A percentile compares a stretch with the other conserved stretches of the same genome.
phyloP scores from a whole-genome alignment of 257 asterid species.

The Schizonepeta tenuifolia region DNA sequence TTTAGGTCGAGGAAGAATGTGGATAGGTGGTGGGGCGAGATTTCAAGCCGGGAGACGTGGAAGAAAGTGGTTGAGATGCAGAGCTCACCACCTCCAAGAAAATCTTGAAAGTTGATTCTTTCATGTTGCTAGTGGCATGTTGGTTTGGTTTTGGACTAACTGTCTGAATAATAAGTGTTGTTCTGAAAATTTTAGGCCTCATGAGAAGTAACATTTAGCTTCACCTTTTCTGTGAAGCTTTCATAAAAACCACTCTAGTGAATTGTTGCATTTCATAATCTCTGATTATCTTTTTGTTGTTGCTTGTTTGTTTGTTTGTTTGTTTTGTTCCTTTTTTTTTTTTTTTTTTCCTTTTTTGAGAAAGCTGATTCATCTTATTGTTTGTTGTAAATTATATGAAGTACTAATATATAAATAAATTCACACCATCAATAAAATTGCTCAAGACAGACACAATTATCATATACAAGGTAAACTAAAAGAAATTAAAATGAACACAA shows the following conservation, averaged over 20 bases:
- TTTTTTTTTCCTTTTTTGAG: no score
- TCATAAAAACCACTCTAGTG: background rate
- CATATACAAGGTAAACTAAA: no score
- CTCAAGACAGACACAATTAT: no score
- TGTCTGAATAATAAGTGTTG: background rate
- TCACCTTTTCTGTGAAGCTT: background rate
- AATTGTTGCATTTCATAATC: no score
- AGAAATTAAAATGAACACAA: no score
- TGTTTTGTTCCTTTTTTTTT: no score
- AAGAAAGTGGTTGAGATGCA: conserved; percentile 75
- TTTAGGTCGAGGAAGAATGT: conserved; percentile 67
- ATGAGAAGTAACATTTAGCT: background rate
- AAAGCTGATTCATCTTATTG: no score
- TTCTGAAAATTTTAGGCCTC: background rate
- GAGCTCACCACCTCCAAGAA: conserved; percentile 45
- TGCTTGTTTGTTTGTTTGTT: no score
- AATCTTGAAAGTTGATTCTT: conserved; percentile 30
- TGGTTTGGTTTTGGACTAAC: background rate
- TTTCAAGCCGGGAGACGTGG: conserved; percentile 75
- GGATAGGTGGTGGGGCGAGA: conserved; percentile 88
- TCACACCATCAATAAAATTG: no score
- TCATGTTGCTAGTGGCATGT: background rate
- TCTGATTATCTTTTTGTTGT: no score
- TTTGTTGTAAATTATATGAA: no score
- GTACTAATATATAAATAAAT: no score